phyloP scores from a whole-genome alignment of 805 yeast genomes.

The Ogataea chonburiensis region DNA sequence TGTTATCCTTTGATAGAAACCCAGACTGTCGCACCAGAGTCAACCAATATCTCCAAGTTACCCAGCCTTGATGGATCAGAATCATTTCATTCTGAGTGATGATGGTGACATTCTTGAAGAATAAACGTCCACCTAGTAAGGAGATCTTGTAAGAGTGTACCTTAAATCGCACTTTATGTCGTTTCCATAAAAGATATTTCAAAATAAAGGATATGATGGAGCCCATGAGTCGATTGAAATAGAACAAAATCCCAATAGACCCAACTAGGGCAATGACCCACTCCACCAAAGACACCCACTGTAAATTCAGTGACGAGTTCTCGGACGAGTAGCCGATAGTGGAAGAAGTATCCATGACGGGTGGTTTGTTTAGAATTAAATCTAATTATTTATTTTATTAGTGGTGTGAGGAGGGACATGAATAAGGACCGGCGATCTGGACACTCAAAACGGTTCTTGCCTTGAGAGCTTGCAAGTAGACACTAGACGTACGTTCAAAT shows the following conservation, averaged over 20 bases:
- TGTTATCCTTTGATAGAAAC: constrained; percentile 27
- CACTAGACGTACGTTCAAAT: no score
- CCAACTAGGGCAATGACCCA: constrained; percentile 72
- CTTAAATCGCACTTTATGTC: constrained; percentile 54
- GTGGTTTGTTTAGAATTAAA: constrained; percentile 2
- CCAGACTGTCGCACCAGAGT: constrained; percentile 42
- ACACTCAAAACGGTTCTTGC: no score
- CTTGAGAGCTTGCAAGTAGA: no score
- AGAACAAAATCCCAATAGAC: constrained; percentile 65
- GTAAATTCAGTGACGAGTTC: constrained; percentile 28
- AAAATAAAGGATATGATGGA: constrained; percentile 49
- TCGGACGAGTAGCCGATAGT: constrained; percentile 29
- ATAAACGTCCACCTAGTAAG: constrained; percentile 76
- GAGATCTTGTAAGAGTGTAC: constrained; percentile 77
- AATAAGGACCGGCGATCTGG: no score
- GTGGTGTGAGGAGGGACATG: constrained; percentile 6
- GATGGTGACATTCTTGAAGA: constrained; percentile 71
- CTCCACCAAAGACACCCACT: constrained; percentile 79
- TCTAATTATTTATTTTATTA: constrained; percentile 5
- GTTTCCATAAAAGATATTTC: constrained; percentile 62
- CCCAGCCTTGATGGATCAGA: constrained; percentile 63
- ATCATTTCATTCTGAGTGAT: constrained; percentile 74
- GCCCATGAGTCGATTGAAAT: constrained; percentile 73
- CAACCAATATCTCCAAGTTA: constrained; percentile 94
- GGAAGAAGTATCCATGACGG: constrained; percentile 27